Evolutionary conservation across 2,329 filamentous ascomycete species (phyloP), one percentile per base, ranked within the genome.

Genomic region (Colletotrichum sidae): DNA sequence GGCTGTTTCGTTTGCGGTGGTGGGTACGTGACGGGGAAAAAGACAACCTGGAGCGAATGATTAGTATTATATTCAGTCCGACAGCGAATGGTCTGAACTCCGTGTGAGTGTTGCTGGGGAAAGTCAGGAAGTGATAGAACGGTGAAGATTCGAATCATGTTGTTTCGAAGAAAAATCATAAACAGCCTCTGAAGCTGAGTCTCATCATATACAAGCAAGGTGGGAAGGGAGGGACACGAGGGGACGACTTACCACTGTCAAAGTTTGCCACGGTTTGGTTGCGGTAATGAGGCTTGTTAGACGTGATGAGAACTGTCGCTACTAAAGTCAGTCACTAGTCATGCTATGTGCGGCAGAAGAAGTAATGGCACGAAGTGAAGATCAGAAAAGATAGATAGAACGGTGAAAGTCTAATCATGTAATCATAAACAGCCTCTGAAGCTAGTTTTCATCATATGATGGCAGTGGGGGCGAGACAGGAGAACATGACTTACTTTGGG

Each of bases 401-500:
- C 72, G 72, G 74, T 77, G 71, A 75, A 70, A 56, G 70, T 77
- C 74, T 69, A 80, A 79, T 79, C 76, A 79, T 74, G 67, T 71
- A 41, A 79, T 81, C 80, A 82, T 82, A 81, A 82, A 82, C 80
- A 82, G 79, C 80, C 79, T 82, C 80, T 80, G 78, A 78, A 72
- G 71, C 72, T 67, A 61, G 58, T 49, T 73, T 72, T 80, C 78
- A 81, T 81, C 78, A 57, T 49, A 80, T 75, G 33, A 54, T 54
- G 34, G 34, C 15, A 46, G 17, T 10, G 15, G 6, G 13, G 44
- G 42, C 6, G 17, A 33, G 44, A n/a, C 15, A 25, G 8, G 44
- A 10, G 44, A 10, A n/a, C 10, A 17, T n/a, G 15, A 46, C 44
- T 46, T 46, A 46, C 44, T n/a, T 0, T 44, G 1, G 13, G 13